Evolutionary conservation across 2,329 filamentous ascomycete species (phyloP).

Genomic region (Fusarium virguliforme): DNA sequence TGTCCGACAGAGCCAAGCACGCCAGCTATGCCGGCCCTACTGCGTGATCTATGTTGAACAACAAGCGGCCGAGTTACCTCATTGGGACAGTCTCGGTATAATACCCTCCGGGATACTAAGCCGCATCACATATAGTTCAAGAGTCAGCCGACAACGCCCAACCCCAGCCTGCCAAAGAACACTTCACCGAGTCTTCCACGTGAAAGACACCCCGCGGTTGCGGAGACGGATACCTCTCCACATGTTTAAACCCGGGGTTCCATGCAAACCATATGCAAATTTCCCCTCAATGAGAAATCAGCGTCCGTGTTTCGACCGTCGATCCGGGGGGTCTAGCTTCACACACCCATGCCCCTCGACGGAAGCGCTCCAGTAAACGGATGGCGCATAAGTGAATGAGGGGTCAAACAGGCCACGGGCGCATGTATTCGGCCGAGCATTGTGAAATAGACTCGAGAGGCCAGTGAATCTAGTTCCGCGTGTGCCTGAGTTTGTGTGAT

Average conservation of each 20-base stretch:
- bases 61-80: constrained; percentile 16
- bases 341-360: constrained; percentile 26
- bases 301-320: constrained; percentile 20
- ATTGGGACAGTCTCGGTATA: constrained; percentile 9
- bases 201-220: constrained; percentile 16
- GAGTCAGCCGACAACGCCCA: constrained; percentile 9
- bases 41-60: neutral
- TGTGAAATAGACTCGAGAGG: neutral
- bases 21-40: neutral
- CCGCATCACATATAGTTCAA: constrained; percentile 4
- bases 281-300: constrained; percentile 11
- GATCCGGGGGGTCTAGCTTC: constrained; percentile 22
- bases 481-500: neutral
- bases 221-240: constrained; percentile 14
- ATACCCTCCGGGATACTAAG: constrained; percentile 7
- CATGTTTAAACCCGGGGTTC: constrained; percentile 16
- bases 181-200: constrained; percentile 12
- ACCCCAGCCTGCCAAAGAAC: neutral
- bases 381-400: constrained; percentile 39
- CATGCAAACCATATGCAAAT: constrained; percentile 27
- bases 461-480: neutral
- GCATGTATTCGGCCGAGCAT: neutral
- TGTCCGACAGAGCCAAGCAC: neutral
- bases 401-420: constrained; percentile 22
- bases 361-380: constrained; percentile 42